A percentile compares a stretch with the other conserved stretches of the same genome.
Evolutionary conservation across 1,139 yeast genomes (phyloP).

Genomic region (Geotrichum armillariae): DNA sequence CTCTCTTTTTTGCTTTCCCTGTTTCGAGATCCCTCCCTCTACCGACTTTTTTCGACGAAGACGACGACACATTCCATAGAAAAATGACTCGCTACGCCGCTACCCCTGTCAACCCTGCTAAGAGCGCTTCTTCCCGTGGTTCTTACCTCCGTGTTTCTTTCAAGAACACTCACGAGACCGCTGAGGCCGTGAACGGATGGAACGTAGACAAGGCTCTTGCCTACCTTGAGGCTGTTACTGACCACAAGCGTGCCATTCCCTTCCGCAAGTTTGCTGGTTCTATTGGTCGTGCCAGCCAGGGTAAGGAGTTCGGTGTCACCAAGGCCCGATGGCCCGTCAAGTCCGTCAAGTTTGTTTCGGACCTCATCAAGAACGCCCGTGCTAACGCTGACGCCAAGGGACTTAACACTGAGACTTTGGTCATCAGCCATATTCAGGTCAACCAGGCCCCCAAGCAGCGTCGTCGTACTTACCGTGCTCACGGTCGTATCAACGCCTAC

Average conservation of each 20-base stretch:
- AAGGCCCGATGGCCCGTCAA: conserved; percentile 99
- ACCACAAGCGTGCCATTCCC: conserved; percentile 99
- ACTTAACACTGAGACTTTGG: conserved; percentile 90
- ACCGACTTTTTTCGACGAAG: conserved; percentile 7
- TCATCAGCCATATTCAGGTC: conserved; percentile 98
- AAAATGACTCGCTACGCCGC: conserved; percentile 94
- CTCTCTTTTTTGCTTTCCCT: conserved; percentile 11
- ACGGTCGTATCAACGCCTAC: conserved; percentile 99
- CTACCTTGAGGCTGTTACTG: conserved; percentile 95
- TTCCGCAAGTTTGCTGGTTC: conserved; percentile 97
- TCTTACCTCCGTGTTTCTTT: conserved; percentile 98
- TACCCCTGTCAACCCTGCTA: conserved; percentile 98
- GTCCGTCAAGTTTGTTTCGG: conserved; percentile 94
- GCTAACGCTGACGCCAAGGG: conserved; percentile 99
- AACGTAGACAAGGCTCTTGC: conserved; percentile 92
- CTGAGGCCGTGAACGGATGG: conserved; percentile 98
- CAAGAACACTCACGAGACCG: conserved; percentile 99
- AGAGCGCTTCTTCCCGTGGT: conserved; percentile 99
- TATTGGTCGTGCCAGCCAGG: conserved; percentile 99
- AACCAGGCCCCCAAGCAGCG: conserved; percentile 99
- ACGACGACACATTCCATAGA: conserved; percentile 20
- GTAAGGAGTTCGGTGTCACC: conserved; percentile 99
- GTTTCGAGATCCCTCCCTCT: conserved; percentile 11
- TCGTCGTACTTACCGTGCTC: conserved; percentile 99
- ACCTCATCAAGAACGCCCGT: conserved; percentile 95